Evolutionary conservation across 108 stramenopile species (phyloP).

Genomic region (Hondaea fermentalgiana): DNA sequence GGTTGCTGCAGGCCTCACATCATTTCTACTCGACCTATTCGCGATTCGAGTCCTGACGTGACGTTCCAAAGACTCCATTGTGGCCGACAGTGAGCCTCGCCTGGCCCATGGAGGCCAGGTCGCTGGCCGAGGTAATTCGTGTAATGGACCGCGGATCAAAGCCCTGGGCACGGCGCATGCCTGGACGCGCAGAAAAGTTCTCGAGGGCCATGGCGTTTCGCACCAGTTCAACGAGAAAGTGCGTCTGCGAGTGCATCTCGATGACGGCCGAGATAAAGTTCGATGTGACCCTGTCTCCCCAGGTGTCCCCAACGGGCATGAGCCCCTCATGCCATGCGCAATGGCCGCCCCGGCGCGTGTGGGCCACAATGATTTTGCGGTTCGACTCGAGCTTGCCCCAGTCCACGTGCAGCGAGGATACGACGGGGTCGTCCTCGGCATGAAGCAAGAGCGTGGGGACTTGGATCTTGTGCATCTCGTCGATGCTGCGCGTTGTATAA

Average conservation of each 20-base stretch:
- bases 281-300: neutral
- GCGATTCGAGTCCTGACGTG: neutral
- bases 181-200: neutral
- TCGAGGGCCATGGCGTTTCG: neutral
- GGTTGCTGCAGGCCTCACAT: no score
- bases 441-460: neutral
- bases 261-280: slow-evolving; percentile 22
- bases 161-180: neutral
- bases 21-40: no score
- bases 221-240: slow-evolving; percentile 9
- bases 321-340: slow-evolving; percentile 28
- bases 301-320: slow-evolving; percentile 17
- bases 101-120: neutral
- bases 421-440: neutral
- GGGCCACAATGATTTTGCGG: slow-evolving; percentile 15
- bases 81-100: neutral
- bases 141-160: neutral
- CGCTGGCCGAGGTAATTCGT: neutral
- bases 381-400: slow-evolving; percentile 1
- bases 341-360: slow-evolving; percentile 22
- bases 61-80: neutral
- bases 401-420: neutral
- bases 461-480: neutral
- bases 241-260: slow-evolving; percentile 14
- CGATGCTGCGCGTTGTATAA: neutral